Evolutionary conservation across 148 eudicot species (phyloP).

Genomic region (Heliosperma pusillum): DNA sequence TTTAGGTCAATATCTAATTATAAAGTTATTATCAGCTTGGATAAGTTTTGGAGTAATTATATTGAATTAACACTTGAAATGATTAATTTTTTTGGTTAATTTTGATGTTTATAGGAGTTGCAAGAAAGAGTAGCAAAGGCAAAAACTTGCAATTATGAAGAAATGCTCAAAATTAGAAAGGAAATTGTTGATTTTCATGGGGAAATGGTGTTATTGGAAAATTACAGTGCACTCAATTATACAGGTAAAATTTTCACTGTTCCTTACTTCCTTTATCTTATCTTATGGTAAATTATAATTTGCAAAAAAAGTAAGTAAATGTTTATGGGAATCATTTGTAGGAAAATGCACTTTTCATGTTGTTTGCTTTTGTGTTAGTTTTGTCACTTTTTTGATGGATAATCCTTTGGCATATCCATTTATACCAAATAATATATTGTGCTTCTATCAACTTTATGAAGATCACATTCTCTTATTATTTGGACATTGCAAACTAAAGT

Average conservation of each 20-base stretch:
- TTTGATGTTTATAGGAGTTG: constrained; percentile 52
- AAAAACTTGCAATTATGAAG: constrained; percentile 38
- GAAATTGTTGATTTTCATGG: constrained; percentile 85
- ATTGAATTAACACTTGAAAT: constrained; percentile 18
- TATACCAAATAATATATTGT: constrained; percentile 9
- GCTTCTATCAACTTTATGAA: constrained; percentile 6
- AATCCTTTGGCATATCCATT: constrained; percentile 21
- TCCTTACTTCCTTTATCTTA: too few relatives aligned
- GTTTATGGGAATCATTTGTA: not conserved
- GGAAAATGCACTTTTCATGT: not conserved
- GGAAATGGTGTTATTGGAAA: constrained; percentile 82
- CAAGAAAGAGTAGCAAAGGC: constrained; percentile 60
- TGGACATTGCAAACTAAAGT: not conserved
- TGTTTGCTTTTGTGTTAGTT: not conserved
- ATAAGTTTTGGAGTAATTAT: not conserved
- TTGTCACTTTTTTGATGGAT: constrained; percentile 25
- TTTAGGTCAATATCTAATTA: constrained; percentile 33
- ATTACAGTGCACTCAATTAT: constrained; percentile 76
- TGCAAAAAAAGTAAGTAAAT: not conserved
- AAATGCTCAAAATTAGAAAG: constrained; percentile 55
- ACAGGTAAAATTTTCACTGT: constrained; percentile 47
- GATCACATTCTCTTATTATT: not conserved
- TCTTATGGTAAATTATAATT: not conserved
- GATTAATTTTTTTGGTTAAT: not conserved
- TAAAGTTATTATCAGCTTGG: constrained; percentile 22